A percentile compares a stretch with the other conserved stretches of the same genome.
These are phyloP conservation scores for Tuber aestivum DNA, from an alignment of 495 filamentous ascomycete species.

Conservation along the genomic window DNA sequence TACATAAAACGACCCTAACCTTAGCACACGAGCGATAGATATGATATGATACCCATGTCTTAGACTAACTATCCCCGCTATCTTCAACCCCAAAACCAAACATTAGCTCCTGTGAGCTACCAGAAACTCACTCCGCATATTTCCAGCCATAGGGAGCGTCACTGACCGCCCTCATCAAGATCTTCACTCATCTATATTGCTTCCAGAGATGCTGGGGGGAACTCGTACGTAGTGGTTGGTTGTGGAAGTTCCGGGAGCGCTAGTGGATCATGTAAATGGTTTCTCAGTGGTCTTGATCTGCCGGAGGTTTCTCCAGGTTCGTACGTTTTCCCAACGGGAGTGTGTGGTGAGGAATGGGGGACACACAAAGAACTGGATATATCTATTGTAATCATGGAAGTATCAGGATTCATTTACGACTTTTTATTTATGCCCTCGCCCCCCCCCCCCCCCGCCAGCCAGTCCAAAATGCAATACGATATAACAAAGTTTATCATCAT, in stretches of 20 bases:
- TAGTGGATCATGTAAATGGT: not conserved
- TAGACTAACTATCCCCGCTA: not conserved
- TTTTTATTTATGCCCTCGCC: not conserved
- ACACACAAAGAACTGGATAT: not conserved
- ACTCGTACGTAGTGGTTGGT: not conserved
- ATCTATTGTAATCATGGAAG: not conserved
- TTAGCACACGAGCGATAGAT: not conserved
- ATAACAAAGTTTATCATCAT: not conserved
- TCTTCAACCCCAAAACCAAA: not conserved
- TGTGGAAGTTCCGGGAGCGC: too few relatives aligned
- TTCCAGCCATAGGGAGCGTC: not conserved
- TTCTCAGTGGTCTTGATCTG: not conserved
- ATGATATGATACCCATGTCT: not conserved
- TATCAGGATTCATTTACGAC: not conserved
- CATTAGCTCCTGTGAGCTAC: not conserved
- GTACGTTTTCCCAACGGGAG: not conserved
- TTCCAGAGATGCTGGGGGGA: not conserved
- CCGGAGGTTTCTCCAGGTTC: not conserved
- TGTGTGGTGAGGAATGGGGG: not conserved
- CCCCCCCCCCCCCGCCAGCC: too few relatives aligned
- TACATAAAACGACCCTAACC: not conserved
- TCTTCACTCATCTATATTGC: not conserved
- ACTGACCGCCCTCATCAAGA: not conserved
- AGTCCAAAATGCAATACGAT: not conserved
- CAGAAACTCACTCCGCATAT: not conserved